Evolutionary conservation across 2,329 filamentous ascomycete genomes (phyloP).

Genomic region (Fusarium pseudoanthophilum): DNA sequence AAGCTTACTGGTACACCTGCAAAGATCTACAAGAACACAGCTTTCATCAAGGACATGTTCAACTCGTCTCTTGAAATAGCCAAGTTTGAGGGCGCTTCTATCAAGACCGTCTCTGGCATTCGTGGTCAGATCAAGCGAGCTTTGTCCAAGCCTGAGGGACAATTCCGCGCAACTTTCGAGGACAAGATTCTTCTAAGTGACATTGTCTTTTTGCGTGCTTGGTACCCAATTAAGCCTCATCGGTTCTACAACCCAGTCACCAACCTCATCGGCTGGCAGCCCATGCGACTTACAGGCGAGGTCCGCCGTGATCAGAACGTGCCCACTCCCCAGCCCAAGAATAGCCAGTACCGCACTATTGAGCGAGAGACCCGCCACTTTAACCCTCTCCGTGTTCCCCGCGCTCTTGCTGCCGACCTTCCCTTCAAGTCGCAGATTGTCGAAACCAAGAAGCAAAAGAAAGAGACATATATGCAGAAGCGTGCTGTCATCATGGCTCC

Average conservation of each 20-base stretch:
- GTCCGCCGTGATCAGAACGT: conserved; percentile 82
- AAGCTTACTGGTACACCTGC: conserved; percentile 93
- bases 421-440: conserved; percentile 94
- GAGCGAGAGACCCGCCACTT: conserved; percentile 78
- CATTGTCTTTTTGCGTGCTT: conserved; percentile 94
- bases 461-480: conserved; percentile 92
- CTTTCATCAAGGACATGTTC: conserved; percentile 99
- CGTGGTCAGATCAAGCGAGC: conserved; percentile 97
- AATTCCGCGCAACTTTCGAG: conserved; percentile 97
- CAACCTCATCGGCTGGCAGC: conserved; percentile 91
- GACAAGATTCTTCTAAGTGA: conserved; percentile 98
- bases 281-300: conserved; percentile 94
- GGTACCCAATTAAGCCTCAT: conserved; percentile 95
- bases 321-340: conserved; percentile 80
- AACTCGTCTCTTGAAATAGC: conserved; percentile 91
- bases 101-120: conserved; percentile 95
- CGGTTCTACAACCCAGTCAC: conserved; percentile 97
- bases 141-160: conserved; percentile 90
- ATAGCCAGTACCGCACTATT: conserved; percentile 83
- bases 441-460: conserved; percentile 80
- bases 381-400: conserved; percentile 81
- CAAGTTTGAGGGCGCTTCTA: conserved; percentile 96
- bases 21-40: conserved; percentile 99
- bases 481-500: conserved; percentile 86
- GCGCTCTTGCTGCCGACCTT: conserved; percentile 81